Percentiles rank a stretch among this genome's conserved stretches.
Conservation (phyloP, 371 early-diverging fungal species). For the Ordospora pajunii region DNA sequence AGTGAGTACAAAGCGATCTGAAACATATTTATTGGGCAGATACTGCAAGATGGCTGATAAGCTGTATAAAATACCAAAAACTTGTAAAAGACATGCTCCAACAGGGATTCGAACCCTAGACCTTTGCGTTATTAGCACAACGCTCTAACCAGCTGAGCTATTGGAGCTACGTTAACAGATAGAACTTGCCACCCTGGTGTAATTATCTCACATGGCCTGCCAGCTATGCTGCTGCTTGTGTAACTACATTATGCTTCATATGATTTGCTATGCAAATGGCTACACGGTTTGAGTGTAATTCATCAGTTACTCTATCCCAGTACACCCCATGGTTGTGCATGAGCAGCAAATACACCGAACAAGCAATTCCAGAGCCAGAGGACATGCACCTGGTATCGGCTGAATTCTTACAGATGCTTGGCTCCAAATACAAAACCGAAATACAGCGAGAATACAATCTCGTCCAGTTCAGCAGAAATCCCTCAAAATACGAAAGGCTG, state of each 20-base stretch:
- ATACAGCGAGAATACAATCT: neutral
- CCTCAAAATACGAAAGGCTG: neutral
- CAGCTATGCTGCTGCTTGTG: no score
- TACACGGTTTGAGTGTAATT: no score
- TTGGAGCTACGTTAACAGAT: constrained; percentile 19
- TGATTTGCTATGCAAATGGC: no score
- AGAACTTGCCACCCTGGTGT: no score
- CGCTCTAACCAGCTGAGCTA: constrained; percentile 39
- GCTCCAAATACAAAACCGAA: neutral
- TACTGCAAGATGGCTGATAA: neutral
- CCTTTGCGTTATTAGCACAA: constrained; percentile 41
- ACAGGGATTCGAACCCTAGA: constrained; percentile 35
- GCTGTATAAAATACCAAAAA: neutral
- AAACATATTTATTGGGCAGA: no score
- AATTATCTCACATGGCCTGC: no score
- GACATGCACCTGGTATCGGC: neutral
- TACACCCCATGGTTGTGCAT: no score
- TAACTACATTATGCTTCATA: neutral
- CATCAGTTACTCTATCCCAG: no score
- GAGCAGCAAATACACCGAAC: neutral
- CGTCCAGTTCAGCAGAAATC: neutral
- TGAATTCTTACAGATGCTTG: neutral
- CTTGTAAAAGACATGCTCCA: constrained; percentile 4
- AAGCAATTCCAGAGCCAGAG: neutral
- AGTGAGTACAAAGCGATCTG: no score